Conservation (phyloP, 2,329 filamentous ascomycete genomes). For the Aurifilum marmelostoma region DNA sequence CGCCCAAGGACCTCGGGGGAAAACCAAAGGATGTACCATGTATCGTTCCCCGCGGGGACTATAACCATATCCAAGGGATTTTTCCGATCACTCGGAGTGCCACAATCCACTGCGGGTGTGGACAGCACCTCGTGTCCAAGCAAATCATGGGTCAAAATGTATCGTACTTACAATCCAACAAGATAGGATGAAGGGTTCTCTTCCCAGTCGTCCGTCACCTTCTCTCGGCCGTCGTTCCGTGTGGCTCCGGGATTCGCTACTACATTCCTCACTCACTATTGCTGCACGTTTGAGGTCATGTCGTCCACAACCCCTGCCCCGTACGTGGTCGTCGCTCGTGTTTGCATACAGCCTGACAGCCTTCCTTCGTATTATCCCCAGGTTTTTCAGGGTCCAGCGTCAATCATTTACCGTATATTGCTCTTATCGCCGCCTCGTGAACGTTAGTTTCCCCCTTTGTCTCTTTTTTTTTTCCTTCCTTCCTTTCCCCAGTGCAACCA, state of each 20-base stretch:
- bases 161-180: not conserved
- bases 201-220: not conserved
- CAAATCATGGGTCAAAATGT: not conserved
- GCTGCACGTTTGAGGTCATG: not conserved
- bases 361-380: not conserved
- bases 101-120: not conserved
- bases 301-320: not conserved
- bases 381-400: not conserved
- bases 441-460: not conserved
- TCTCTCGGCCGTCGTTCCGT: not conserved
- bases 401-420: not conserved
- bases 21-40: not conserved
- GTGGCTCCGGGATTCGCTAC: not conserved
- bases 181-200: not conserved
- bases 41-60: not conserved
- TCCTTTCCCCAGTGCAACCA: not conserved
- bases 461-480: not conserved
- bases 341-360: not conserved
- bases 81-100: not conserved
- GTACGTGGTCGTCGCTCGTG: not conserved
- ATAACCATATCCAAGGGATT: not conserved
- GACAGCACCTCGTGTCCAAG: not conserved
- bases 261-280: not conserved
- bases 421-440: not conserved
- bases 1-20: too few relatives aligned